Percentiles rank a stretch among this genome's conserved stretches.
These are phyloP conservation scores for Berberis vulgaris DNA, from an alignment of 164 flowering plant genomes.

Conservation along the genomic window DNA sequence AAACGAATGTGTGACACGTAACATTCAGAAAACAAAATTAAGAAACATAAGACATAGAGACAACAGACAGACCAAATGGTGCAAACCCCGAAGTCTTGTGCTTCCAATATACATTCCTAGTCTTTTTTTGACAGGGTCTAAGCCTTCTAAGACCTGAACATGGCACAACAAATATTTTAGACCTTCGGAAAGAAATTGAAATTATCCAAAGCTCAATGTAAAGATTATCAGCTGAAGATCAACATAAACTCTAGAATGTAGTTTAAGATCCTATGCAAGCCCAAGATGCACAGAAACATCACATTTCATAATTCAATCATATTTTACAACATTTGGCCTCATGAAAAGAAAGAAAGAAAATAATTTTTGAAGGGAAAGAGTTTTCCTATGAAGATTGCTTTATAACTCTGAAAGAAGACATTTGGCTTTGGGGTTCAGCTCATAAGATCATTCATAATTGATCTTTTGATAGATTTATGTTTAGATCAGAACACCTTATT, in stretches of 20 bases:
- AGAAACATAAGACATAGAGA: not conserved
- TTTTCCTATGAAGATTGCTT: too few relatives aligned
- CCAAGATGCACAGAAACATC: not conserved
- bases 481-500: too few relatives aligned
- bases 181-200: not conserved
- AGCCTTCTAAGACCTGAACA: constrained; percentile 82
- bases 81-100: constrained; percentile 94
- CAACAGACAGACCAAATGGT: constrained; percentile 63
- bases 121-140: constrained; percentile 89
- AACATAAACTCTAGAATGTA: not conserved
- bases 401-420: too few relatives aligned
- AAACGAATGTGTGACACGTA: constrained; percentile 8
- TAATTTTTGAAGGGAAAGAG: too few relatives aligned
- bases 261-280: too few relatives aligned
- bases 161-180: not conserved
- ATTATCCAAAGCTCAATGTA: not conserved
- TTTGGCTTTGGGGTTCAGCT: too few relatives aligned
- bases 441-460: too few relatives aligned
- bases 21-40: not conserved
- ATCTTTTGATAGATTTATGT: too few relatives aligned
- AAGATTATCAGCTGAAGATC: not conserved
- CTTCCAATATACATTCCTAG: constrained; percentile 99
- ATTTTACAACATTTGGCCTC: not conserved
- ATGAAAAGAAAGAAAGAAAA: too few relatives aligned
- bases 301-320: not conserved